Base-by-base conservation (phyloP, 2,329 filamentous ascomycete species). In the Alternaria brassicae region DNA sequence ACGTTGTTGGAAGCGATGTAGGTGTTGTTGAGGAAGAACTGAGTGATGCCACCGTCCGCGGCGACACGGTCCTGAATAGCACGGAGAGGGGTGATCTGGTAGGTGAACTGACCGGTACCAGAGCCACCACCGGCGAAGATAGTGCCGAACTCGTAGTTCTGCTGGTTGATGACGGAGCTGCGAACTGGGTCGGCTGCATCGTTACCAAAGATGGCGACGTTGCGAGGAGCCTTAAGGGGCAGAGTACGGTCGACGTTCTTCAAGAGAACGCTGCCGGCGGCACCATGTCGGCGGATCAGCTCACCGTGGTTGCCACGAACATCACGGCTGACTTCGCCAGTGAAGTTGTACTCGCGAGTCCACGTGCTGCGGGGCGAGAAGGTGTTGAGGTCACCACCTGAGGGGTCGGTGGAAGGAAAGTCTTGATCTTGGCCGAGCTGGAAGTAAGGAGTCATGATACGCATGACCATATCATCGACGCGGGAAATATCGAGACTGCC, bases 181-280 rank as follows among this genome's bases (percentile, higher is more conserved):
- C 80, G 79, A 63, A 86, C 82, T 69, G 74, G 62, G 49, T 80
- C 77, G 12, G 75, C 77, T 30, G 82, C 81, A 62, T 82, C 81
- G 53, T 82, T 82, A 1, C 83, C 83, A 56, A 84, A 83, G 2
- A 86, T 73, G 2, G 77, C 79, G 45, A 85, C 80, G 30, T 78
- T 80, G 45, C 74, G 77, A 6, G 83, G 83, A 53, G 80, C 81
- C 53, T 82, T 81, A 7, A 91, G 73, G 0, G 85, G 85, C 1
- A 88, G 77, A 2, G 82, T 72, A 8, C 77, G 75, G 8, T 80
- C 79, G 1, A 67, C 70, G 55, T 88, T 87, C 72, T 85, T 85
- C 15, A 85, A 65, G 7, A 81, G 67, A 5, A 81, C 78, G 30
- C 73, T 76, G 2, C 78, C 78, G 37, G 77, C 78, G 30, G 78